These are phyloP conservation scores for Haplosporangium gracile DNA, from an alignment of 192 early-diverging fungal species.

Conservation along the genomic window DNA sequence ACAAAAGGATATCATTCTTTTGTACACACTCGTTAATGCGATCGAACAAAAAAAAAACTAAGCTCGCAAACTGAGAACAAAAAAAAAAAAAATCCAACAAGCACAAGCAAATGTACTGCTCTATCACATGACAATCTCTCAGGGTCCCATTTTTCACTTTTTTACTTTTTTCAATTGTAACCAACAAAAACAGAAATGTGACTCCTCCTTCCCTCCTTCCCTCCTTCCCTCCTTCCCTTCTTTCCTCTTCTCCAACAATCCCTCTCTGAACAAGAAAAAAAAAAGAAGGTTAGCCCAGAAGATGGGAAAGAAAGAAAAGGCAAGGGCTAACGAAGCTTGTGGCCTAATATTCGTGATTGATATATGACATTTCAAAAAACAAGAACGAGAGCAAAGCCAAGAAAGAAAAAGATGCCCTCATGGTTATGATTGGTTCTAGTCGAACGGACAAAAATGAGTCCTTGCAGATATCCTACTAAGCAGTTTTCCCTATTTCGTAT, in stretches of 20 bases:
- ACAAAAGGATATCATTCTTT: not conserved
- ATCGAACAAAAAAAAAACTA: not conserved
- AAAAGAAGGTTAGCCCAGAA: not conserved
- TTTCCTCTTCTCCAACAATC: too few species aligned
- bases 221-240: not conserved
- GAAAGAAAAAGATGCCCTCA: not conserved
- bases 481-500: not conserved
- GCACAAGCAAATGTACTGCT: conserved; percentile 3
- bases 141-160: not conserved
- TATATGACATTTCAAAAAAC: not conserved
- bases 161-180: not conserved
- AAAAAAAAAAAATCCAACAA: not conserved
- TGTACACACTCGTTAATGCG: not conserved
- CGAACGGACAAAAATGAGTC: not conserved
- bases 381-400: not conserved
- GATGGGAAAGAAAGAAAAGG: not conserved
- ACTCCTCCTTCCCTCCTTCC: not conserved
- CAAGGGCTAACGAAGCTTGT: not conserved
- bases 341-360: not conserved
- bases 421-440: not conserved
- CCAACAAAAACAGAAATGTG: too few species aligned
- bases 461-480: conserved; percentile 7
- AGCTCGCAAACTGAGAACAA: conserved; percentile 1
- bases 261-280: too few species aligned
- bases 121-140: conserved; percentile 9